Conservation (phyloP, 345 rosid species). For the Adansonia digitata region DNA sequence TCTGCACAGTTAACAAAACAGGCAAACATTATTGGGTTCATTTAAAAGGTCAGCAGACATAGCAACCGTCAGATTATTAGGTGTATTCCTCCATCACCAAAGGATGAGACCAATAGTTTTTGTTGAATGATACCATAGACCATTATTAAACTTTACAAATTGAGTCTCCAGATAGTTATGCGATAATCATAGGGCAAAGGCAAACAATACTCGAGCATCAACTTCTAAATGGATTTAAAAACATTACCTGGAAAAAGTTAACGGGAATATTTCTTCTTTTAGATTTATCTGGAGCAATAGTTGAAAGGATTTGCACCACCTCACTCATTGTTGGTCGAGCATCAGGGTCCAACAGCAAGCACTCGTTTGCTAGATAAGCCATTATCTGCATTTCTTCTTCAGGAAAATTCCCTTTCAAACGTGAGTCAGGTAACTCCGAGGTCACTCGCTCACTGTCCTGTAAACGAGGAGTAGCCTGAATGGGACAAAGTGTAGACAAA, state of each 20-base stretch:
- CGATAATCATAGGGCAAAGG: not conserved
- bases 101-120: too few relatives aligned
- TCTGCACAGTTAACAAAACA: conserved; percentile 26
- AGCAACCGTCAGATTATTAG: not conserved
- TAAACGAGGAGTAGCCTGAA: conserved; percentile 73
- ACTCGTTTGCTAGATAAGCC: conserved; percentile 93
- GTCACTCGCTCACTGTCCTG: conserved; percentile 56
- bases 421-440: conserved; percentile 74
- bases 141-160: too few relatives aligned
- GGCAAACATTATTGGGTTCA: not conserved
- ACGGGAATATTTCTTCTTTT: conserved; percentile 57
- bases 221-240: not conserved
- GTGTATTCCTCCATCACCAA: not conserved
- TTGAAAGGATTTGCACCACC: conserved; percentile 90
- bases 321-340: conserved; percentile 93
- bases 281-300: conserved; percentile 65
- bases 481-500: not conserved
- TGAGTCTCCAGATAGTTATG: too few relatives aligned
- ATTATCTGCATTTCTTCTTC: conserved; percentile 83
- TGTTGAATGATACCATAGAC: too few relatives aligned
- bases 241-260: conserved; percentile 58
- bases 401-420: conserved; percentile 58
- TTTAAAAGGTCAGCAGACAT: not conserved
- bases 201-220: not conserved
- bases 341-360: conserved; percentile 83